Evolutionary conservation across 192 early-diverging fungal species (phyloP).

Genomic region (Coemansia erecta): DNA sequence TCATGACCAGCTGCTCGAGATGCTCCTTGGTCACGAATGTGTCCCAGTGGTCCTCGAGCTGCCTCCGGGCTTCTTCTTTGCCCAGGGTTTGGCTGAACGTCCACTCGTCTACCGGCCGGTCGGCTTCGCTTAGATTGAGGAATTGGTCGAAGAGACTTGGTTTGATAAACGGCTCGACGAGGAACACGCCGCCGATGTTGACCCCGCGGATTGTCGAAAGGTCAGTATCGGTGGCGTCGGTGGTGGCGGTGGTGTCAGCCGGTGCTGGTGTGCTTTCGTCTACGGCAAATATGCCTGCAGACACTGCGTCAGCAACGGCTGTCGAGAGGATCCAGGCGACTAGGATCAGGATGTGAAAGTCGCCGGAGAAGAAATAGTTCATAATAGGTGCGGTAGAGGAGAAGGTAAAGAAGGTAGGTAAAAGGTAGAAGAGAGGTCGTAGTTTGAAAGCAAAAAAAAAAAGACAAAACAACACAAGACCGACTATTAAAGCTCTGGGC

Average conservation of each 20-base stretch:
- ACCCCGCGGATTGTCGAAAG: constrained; percentile 50
- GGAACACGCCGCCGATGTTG: constrained; percentile 59
- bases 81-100: constrained; percentile 46
- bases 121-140: constrained; percentile 16
- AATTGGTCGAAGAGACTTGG: constrained; percentile 54
- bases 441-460: not conserved
- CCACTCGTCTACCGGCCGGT: constrained; percentile 57
- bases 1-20: constrained; percentile 44
- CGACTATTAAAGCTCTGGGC: not conserved
- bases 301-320: not conserved
- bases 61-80: constrained; percentile 38
- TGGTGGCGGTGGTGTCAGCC: not conserved
- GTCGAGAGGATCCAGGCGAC: constrained; percentile 1
- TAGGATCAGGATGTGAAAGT: constrained; percentile 3
- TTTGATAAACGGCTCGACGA: constrained; percentile 59
- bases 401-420: not conserved
- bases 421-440: not conserved
- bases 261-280: not conserved
- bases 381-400: not conserved
- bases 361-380: constrained; percentile 9
- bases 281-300: not conserved
- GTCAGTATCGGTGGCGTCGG: not conserved
- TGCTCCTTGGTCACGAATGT: constrained; percentile 57
- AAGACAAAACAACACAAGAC: not conserved
- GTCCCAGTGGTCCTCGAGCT: constrained; percentile 56